Evolutionary conservation across 2,329 filamentous ascomycete species (phyloP).

Genomic region (Calonectria pauciramosa): DNA sequence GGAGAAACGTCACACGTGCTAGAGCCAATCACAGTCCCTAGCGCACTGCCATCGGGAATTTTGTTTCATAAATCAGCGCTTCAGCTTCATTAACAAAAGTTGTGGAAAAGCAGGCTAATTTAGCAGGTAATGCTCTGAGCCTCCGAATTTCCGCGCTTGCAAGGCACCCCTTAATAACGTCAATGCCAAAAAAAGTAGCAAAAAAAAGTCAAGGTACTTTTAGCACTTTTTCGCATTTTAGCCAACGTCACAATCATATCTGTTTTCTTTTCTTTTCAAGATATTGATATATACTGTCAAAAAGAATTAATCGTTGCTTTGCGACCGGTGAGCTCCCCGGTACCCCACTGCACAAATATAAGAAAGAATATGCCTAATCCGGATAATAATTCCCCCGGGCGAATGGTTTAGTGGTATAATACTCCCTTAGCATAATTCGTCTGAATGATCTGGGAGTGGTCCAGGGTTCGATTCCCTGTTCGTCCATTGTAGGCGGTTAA

Average conservation of each 20-base stretch:
- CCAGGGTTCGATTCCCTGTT: slow-evolving; percentile 3
- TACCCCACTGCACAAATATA: not conserved
- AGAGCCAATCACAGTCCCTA: not conserved
- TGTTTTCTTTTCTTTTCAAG: too few relatives aligned
- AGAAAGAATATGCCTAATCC: fast-evolving
- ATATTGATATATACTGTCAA: not conserved
- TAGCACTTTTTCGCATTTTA: too few relatives aligned
- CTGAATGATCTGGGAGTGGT: not conserved
- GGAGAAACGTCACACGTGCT: not conserved
- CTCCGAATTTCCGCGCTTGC: not conserved
- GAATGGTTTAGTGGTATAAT: slow-evolving; percentile 5
- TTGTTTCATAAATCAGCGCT: not conserved
- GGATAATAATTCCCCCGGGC: not conserved
- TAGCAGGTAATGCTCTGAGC: not conserved
- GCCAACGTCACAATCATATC: too few relatives aligned
- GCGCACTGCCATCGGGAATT: not conserved
- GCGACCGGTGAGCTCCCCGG: not conserved
- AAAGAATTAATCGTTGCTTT: not conserved
- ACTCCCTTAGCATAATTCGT: not conserved
- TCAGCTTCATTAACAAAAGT: not conserved
- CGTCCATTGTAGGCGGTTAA: not conserved
- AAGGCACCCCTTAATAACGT: not conserved
- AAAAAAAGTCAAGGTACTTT: too few relatives aligned
- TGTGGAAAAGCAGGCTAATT: not conserved
- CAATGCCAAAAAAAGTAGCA: too few relatives aligned